Evolutionary conservation across 1,139 yeast species (phyloP).

Genomic region (Geotrichum candidum): DNA sequence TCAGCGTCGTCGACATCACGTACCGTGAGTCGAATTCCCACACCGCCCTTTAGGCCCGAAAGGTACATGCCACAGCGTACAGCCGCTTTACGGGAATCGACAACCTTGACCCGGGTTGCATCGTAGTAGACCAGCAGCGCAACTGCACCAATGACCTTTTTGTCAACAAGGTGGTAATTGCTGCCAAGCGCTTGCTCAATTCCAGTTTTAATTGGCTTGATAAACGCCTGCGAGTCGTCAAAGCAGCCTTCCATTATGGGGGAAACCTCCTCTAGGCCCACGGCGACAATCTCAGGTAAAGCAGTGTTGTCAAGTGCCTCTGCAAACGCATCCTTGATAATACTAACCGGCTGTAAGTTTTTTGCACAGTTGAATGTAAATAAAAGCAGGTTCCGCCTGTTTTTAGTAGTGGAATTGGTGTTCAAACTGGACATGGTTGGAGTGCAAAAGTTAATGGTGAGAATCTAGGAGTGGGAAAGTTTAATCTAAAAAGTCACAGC

Average conservation of each 20-base stretch:
- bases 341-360: constrained; percentile 21
- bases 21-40: constrained; percentile 48
- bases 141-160: constrained; percentile 56
- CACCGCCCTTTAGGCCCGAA: constrained; percentile 72
- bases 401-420: background rate
- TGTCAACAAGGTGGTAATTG: constrained; percentile 44
- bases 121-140: constrained; percentile 53
- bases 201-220: constrained; percentile 41
- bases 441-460: background rate
- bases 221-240: constrained; percentile 38
- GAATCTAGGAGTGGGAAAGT: background rate
- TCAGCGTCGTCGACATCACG: constrained; percentile 25
- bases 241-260: constrained; percentile 59
- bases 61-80: constrained; percentile 52
- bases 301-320: constrained; percentile 1
- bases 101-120: constrained; percentile 22
- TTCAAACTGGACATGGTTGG: background rate
- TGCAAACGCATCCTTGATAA: constrained; percentile 17
- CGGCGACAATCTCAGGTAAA: constrained; percentile 49
- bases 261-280: constrained; percentile 74
- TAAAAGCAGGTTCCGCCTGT: constrained; percentile 4
- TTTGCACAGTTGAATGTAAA: constrained; percentile 31
- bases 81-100: constrained; percentile 23
- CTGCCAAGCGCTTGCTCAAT: constrained; percentile 40
- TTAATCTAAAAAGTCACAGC: background rate